A percentile compares a stretch with the other conserved stretches of the same genome.
Conservation (phyloP, 176 grass and related monocot species). For the Melocanna baccifera region DNA sequence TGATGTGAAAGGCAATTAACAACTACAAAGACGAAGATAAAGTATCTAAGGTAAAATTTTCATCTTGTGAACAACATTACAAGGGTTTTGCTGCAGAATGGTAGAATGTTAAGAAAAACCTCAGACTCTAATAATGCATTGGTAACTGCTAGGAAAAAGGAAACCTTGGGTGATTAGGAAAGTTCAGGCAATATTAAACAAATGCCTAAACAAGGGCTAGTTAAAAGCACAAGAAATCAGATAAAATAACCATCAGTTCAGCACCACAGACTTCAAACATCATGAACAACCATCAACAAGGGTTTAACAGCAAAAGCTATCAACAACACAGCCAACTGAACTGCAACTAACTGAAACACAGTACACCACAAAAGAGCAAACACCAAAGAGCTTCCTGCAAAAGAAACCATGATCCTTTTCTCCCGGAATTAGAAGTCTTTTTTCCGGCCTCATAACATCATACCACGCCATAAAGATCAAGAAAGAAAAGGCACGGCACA, state of each 20-base stretch:
- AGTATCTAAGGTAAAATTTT: background rate
- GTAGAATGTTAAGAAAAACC: background rate
- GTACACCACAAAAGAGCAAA: conserved; percentile 28
- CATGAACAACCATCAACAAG: conserved; percentile 10
- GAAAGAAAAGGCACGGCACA: background rate
- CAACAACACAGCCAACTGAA: background rate
- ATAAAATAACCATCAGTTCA: background rate
- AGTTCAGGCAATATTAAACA: background rate
- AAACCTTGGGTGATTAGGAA: background rate
- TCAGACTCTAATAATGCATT: background rate
- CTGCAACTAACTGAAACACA: background rate
- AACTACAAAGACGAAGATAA: background rate
- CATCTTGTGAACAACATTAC: background rate
- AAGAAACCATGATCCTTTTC: conserved; percentile 22
- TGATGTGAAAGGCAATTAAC: background rate
- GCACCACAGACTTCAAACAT: background rate
- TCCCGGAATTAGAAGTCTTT: conserved; percentile 34
- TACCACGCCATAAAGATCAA: conserved; percentile 10
- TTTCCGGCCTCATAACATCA: conserved; percentile 18
- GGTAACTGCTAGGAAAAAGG: background rate
- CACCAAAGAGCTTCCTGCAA: conserved; percentile 17
- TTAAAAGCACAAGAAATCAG: background rate
- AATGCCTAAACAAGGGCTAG: background rate
- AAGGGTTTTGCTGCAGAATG: background rate
- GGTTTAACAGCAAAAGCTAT: conserved; percentile 26